Percentiles rank a stretch among this genome's conserved stretches.
phyloP scores from a whole-genome alignment of 148 eudicot species.

The Polygonum aviculare region DNA sequence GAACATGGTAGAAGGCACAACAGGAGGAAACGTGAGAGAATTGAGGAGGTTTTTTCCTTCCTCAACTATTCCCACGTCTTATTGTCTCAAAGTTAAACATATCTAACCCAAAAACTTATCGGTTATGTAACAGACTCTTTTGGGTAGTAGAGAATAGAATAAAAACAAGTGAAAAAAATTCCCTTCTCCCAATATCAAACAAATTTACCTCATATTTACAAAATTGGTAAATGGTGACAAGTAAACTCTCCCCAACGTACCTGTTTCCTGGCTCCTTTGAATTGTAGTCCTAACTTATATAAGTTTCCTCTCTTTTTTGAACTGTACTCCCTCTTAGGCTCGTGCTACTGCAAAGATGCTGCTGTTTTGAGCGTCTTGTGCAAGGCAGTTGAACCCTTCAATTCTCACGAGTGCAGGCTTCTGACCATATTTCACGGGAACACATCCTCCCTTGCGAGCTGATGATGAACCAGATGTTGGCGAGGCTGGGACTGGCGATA shows the following conservation, averaged over 20 bases:
- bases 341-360: conserved; percentile 52
- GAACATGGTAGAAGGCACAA: background rate
- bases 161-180: background rate
- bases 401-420: conserved; percentile 45
- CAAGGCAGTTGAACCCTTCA: conserved; percentile 60
- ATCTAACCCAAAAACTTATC: background rate
- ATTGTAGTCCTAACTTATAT: conserved; percentile 1
- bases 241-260: background rate
- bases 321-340: background rate
- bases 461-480: conserved; percentile 26
- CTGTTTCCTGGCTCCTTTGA: background rate
- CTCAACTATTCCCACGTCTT: background rate
- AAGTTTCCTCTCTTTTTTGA: background rate
- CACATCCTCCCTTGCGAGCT: conserved; percentile 38
- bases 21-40: background rate
- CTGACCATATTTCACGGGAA: conserved; percentile 26
- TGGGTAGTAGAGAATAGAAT: background rate
- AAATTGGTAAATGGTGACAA: background rate
- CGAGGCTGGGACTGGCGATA: conserved; percentile 16
- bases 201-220: conserved; percentile 12
- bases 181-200: conserved; percentile 1
- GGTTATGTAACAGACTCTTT: background rate
- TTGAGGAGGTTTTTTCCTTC: background rate
- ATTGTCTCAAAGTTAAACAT: background rate
- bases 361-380: conserved; percentile 29